These are phyloP conservation scores for Hansenula sp. DNA, from an alignment of 1,139 yeast genomes.

Conservation along the genomic window DNA sequence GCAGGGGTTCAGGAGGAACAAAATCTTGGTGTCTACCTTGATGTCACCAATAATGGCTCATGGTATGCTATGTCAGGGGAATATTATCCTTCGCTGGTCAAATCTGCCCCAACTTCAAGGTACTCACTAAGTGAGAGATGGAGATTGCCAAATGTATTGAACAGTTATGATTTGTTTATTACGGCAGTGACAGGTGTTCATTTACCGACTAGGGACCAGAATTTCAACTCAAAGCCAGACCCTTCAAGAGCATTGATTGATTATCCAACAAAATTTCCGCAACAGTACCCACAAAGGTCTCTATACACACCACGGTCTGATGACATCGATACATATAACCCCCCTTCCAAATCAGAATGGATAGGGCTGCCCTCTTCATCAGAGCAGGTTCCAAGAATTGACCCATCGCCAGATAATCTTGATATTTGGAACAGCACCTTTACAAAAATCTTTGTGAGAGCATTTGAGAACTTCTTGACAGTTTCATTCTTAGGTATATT, in stretches of 20 bases:
- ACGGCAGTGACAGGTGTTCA: conserved; percentile 51
- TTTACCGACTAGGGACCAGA: conserved; percentile 7
- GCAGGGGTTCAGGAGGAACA: conserved; percentile 16
- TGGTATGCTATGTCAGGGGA: conserved; percentile 87
- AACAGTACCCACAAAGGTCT: conserved; percentile 12
- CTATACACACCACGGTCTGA: conserved; percentile 11
- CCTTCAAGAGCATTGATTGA: conserved; percentile 10
- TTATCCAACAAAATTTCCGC: conserved; percentile 20
- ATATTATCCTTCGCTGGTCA: conserved; percentile 76
- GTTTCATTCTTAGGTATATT: conserved; percentile 32
- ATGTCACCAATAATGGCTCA: conserved; percentile 17
- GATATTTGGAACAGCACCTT: conserved; percentile 21
- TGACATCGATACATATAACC: conserved; percentile 11
- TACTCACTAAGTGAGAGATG: conserved; percentile 45
- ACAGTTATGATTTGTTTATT: conserved; percentile 27
- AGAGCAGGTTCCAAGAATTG: conserved; percentile 17
- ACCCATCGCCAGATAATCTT: conserved; percentile 18
- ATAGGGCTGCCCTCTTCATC: conserved; percentile 18
- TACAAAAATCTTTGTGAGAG: conserved; percentile 35
- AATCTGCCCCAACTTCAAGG: conserved; percentile 69
- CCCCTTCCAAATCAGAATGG: conserved; percentile 18
- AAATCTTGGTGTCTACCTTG: conserved; percentile 23
- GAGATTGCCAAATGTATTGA: conserved; percentile 33
- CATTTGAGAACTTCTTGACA: conserved; percentile 48
- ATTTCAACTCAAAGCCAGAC: conserved; percentile 4